Percentiles rank a stretch among this genome's conserved stretches.
Evolutionary conservation across 768 basidiomycete species (phyloP).

Genomic region (Macrolepiota albuminosa): DNA sequence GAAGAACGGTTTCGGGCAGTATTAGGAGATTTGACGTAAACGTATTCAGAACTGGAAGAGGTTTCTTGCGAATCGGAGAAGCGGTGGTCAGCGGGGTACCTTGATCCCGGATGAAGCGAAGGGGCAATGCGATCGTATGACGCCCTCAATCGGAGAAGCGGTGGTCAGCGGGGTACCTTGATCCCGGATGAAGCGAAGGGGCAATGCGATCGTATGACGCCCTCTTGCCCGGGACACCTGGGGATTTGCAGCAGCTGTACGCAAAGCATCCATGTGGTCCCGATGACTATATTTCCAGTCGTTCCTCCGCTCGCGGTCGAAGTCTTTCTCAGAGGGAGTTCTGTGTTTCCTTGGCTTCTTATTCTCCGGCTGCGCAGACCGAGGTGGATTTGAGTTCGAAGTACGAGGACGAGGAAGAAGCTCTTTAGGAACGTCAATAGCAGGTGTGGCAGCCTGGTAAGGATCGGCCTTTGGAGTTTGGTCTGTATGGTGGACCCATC

Average conservation of each 20-base stretch:
- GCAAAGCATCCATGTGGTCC: slow-evolving; percentile 6
- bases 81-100: slow-evolving; percentile 1
- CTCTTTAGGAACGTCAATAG: neutral
- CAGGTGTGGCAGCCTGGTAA: slow-evolving; percentile 3
- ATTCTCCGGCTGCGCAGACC: neutral
- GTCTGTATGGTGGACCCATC: slow-evolving; percentile 1
- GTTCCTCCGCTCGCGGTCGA: slow-evolving; percentile 8
- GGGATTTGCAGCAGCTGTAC: neutral
- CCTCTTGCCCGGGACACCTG: slow-evolving; percentile 4
- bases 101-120: neutral
- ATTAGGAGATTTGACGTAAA: neutral
- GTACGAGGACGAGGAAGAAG: neutral
- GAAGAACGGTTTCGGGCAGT: neutral
- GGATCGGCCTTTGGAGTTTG: slow-evolving; percentile 2
- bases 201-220: slow-evolving; percentile 8
- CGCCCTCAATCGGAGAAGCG: slow-evolving; percentile 3
- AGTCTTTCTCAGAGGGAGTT: slow-evolving; percentile 6
- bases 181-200: neutral
- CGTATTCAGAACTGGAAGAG: neutral
- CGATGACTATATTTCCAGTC: slow-evolving; percentile 8
- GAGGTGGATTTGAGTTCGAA: neutral
- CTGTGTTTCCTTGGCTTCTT: slow-evolving; percentile 2
- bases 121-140: slow-evolving; percentile 6
- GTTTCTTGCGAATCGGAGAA: slow-evolving; percentile 6
- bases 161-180: neutral